Percentiles rank a stretch among this genome's conserved stretches.
phyloP scores from a whole-genome alignment of 2,329 filamentous ascomycete genomes.

The Pseudocercospora cruenta region DNA sequence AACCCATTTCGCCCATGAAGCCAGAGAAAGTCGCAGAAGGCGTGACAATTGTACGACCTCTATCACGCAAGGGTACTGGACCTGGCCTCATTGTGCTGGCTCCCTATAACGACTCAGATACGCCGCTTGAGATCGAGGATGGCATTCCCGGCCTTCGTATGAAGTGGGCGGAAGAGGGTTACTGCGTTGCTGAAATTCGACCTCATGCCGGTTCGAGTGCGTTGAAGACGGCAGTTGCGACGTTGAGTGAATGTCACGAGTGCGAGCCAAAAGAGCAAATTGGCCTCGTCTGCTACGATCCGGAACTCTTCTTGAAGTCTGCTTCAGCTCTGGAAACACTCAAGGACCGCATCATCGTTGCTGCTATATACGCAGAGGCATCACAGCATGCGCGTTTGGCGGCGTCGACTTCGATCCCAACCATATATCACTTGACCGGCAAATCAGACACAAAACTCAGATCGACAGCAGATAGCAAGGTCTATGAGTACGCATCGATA shows the following conservation, averaged over 20 bases:
- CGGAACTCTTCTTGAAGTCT: constrained; percentile 23
- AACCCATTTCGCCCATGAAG: constrained; percentile 25
- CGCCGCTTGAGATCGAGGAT: constrained; percentile 27
- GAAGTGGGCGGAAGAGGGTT: constrained; percentile 76
- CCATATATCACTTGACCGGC: constrained; percentile 33
- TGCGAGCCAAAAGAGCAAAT: constrained; percentile 47
- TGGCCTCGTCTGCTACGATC: constrained; percentile 39
- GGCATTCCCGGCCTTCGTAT: constrained; percentile 31
- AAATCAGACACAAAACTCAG: constrained; percentile 24
- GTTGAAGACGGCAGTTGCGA: constrained; percentile 28
- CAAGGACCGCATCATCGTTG: constrained; percentile 35
- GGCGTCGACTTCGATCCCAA: constrained; percentile 28
- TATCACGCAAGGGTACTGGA: constrained; percentile 27
- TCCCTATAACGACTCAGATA: constrained; percentile 18
- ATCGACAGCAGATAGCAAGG: constrained; percentile 25
- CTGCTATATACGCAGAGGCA: constrained; percentile 40
- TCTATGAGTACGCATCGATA: constrained; percentile 52
- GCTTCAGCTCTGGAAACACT: constrained; percentile 33
- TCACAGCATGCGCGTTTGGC: constrained; percentile 24
- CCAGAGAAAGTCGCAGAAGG: constrained; percentile 25
- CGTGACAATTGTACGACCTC: constrained; percentile 26
- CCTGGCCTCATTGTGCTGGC: constrained; percentile 30
- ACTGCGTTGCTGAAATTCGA: constrained; percentile 61
- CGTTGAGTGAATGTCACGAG: constrained; percentile 29
- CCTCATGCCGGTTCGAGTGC: constrained; percentile 30